Conservation (phyloP, 2,329 filamentous ascomycete species). For the Ophiostoma angusticollis region DNA sequence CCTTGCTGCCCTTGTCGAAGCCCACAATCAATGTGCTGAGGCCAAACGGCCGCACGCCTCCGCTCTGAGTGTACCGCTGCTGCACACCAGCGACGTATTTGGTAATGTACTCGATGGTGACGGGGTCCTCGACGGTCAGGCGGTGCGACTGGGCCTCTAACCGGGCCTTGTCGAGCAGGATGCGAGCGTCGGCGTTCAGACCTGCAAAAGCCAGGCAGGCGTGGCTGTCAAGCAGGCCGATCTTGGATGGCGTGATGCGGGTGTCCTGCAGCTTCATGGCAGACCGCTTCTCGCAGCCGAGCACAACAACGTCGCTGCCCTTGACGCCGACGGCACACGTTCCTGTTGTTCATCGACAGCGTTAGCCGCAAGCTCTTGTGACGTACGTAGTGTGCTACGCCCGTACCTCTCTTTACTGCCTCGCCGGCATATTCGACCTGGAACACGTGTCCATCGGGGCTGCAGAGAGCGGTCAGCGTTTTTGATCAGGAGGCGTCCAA, state of each 20-base stretch:
- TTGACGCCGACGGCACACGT: constrained; percentile 98
- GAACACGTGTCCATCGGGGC: constrained; percentile 98
- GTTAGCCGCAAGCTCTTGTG: no score
- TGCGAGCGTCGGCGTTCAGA: constrained; percentile 93
- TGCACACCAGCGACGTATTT: constrained; percentile 97
- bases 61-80: constrained; percentile 97
- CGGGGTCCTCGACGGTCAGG: constrained; percentile 91
- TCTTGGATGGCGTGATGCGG: constrained; percentile 96
- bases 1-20: constrained; percentile 88
- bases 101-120: constrained; percentile 98
- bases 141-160: constrained; percentile 96
- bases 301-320: constrained; percentile 82
- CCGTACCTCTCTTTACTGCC: constrained; percentile 90
- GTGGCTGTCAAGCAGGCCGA: constrained; percentile 82
- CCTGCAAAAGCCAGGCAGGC: constrained; percentile 95
- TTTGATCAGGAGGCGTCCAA: no score
- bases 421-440: constrained; percentile 99
- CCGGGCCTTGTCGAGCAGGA: constrained; percentile 94
- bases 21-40: constrained; percentile 97
- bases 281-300: constrained; percentile 96
- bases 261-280: constrained; percentile 99
- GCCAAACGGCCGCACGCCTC: constrained; percentile 95
- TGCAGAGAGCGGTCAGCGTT: constrained; percentile 25
- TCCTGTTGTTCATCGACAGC: constrained; percentile 45
- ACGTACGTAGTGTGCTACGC: no score